Base-by-base conservation (phyloP, 2,329 filamentous ascomycete species). In the Beauveria sp. region DNA sequence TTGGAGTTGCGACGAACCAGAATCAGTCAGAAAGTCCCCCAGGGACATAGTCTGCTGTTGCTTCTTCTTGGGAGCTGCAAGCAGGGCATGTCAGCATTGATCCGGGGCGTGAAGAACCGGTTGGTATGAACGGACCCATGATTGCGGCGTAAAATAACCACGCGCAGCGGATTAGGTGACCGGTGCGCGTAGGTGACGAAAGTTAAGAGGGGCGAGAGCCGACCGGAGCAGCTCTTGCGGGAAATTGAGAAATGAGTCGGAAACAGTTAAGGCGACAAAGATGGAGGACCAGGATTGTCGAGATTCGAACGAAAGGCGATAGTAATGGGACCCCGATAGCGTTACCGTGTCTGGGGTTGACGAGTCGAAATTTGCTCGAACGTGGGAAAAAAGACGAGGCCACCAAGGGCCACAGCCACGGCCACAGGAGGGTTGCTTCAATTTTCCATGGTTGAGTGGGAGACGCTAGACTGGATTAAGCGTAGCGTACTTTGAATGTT, bases 1-100 rank as follows among this genome's bases (percentile, higher is more conserved):
- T 50, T 34, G 28, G 22, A 18, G 43, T 55, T 40, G 50, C 62
- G 61, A 82, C 91, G 78, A 84, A 97, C 93, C 88, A 78, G 91
- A 85, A 77, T 97, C 91, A 74, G 84, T 84, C 83, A 99, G 85
- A 85, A 99, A 99, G 79, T 91, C 90, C 83, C 91, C 91, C 75
- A 98, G 88, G 82, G 90, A 91, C 90, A 99, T 93, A 84, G 96
- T 99, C 87, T 96, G 89, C 77, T 86, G 83, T 80, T 91, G 88
- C 82, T 91, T 90, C 82, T 96, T 96, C 77, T 93, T 90, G 69
- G 93, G 93, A 84, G 90, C 93, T 96, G 73, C 64, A 74, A 45
- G 34, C 49, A 57, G 18, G 51, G 7, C 50, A 59, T 38, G 60
- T 67, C 58, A 67, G 65, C 46, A 63, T 50, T 45, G n/a, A 52